Base-by-base conservation (phyloP, 257 asterid species). In the Plantago major region DNA sequence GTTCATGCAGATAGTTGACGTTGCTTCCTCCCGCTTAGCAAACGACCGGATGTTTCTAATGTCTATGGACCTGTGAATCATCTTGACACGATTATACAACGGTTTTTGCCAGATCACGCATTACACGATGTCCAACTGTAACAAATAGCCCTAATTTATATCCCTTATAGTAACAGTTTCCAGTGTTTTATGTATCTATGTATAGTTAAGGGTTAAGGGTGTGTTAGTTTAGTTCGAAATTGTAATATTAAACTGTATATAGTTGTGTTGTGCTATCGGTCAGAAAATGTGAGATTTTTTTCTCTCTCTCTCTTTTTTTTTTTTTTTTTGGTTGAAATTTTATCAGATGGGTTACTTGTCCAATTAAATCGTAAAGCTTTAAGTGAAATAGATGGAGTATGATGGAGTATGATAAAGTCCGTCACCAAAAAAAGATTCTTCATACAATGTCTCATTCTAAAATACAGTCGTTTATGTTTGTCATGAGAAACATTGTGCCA, bases 11-110 rank as follows among this genome's bases (percentile, higher is more conserved):
- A 70, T 80, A 15, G 83, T 87, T 15, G 85, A 81, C 65, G 77
- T 70, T 13, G 81, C 82, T 58, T 74, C 88, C 9, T 78, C 76
- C 61, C 74, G 78, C 13, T 46, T 33, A 28, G 67, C 82, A 10
- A 80, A 73, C 52, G 90, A 79, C 48, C 85, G 71, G 70, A 76
- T 60, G 65, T 62, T 82, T 65, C 86, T 90, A 45, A 87, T 90
- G 97, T 78, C 84, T 56, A 79, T 76, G 78, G 84, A 82, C 63
- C 66, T 87, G 68, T 87, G 64, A 78, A 57, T 38, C 62, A 53
- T 46, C 59, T 18, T 28, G 19, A 50, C 37, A 52, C 42, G 51
- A 22, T 55, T 51, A 51, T 56, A 57, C 58, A 42, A 47, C 72
- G 43, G 33, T 14, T 30, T 18, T 11, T 45, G 64, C 60, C 49